phyloP scores from a whole-genome alignment of 768 basidiomycete genomes.

The Lactifluus rugatus region DNA sequence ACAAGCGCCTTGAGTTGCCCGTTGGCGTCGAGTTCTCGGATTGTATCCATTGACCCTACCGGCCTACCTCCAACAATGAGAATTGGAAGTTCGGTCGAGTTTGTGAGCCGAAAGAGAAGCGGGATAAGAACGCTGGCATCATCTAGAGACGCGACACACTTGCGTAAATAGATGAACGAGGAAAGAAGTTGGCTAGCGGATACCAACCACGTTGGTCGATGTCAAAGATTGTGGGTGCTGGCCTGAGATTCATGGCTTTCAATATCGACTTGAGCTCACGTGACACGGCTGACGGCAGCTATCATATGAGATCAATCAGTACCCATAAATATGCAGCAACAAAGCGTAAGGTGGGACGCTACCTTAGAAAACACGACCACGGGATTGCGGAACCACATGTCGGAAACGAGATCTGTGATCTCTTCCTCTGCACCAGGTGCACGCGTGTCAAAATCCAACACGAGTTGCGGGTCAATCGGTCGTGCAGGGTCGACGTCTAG shows the following conservation, averaged over 20 bases:
- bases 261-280: constrained; percentile 60
- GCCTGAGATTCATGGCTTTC: constrained; percentile 44
- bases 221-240: constrained; percentile 57
- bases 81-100: constrained; percentile 45
- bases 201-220: constrained; percentile 50
- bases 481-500: constrained; percentile 46
- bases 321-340: background rate
- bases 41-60: constrained; percentile 42
- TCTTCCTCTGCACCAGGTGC: constrained; percentile 50
- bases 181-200: too few relatives aligned
- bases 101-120: constrained; percentile 53
- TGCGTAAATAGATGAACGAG: background rate
- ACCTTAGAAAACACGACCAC: constrained; percentile 72
- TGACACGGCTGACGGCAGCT: constrained; percentile 56
- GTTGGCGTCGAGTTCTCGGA: constrained; percentile 39
- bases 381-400: constrained; percentile 66
- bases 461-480: constrained; percentile 70
- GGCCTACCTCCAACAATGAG: constrained; percentile 58
- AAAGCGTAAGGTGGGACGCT: constrained; percentile 3
- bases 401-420: constrained; percentile 45
- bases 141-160: constrained; percentile 26
- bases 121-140: constrained; percentile 56
- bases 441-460: constrained; percentile 78
- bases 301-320: background rate
- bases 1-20: constrained; percentile 46